A percentile compares a stretch with the other conserved stretches of the same genome.
These are phyloP conservation scores for Crithidia expoeki DNA, from an alignment of 208 protist species.

Conservation along the genomic window DNA sequence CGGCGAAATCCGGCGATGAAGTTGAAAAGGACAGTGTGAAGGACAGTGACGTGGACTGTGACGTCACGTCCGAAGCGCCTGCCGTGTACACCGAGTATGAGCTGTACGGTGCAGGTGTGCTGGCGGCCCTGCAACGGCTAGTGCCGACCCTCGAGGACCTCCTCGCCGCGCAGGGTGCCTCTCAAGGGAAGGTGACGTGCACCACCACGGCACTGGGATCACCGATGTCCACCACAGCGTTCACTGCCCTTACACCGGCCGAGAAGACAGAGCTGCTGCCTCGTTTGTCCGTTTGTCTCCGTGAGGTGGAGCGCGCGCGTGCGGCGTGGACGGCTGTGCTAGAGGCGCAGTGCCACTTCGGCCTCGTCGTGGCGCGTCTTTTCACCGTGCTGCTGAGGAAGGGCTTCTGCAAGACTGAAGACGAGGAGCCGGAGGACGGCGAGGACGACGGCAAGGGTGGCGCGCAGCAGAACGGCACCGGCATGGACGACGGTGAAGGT, in stretches of 20 bases:
- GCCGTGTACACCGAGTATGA: constrained; percentile 39
- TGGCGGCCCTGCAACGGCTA: constrained; percentile 19
- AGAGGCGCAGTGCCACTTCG: constrained; percentile 62
- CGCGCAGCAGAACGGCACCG: constrained; percentile 91
- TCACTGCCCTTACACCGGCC: constrained; percentile 1
- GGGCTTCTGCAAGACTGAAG: constrained; percentile 95
- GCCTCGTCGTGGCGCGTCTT: constrained; percentile 85
- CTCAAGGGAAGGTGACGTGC: neutral
- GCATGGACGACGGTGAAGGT: constrained; percentile 99
- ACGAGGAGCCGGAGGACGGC: constrained; percentile 79
- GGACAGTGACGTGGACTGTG: constrained; percentile 12
- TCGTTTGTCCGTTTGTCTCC: constrained; percentile 23
- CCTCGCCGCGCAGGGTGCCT: constrained; percentile 5
- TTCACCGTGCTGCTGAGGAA: constrained; percentile 92
- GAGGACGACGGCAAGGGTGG: constrained; percentile 79
- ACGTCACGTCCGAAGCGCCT: neutral
- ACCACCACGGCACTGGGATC: neutral
- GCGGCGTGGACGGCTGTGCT: constrained; percentile 38
- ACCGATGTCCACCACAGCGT: neutral
- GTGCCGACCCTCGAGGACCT: constrained; percentile 27
- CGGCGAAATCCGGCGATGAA: neutral
- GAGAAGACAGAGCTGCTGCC: constrained; percentile 33
- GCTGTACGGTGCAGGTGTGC: constrained; percentile 12
- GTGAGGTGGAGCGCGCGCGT: constrained; percentile 33
- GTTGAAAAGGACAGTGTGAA: neutral